phyloP scores from a whole-genome alignment of 2,329 filamentous ascomycete species.

The Fusarium sp. region DNA sequence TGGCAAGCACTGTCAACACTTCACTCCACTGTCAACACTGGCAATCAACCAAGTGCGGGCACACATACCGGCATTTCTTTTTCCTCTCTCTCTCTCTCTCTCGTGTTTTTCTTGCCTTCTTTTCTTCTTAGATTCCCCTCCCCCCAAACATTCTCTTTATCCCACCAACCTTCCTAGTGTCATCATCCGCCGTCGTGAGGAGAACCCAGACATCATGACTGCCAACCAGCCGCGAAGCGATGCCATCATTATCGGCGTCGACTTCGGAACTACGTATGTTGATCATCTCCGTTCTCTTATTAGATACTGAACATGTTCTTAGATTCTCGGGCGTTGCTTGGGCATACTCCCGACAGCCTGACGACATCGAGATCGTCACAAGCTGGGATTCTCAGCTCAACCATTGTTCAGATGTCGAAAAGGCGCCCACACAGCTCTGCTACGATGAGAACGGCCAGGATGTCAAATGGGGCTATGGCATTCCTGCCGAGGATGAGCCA shows the following conservation, averaged over 20 bases:
- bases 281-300: rapidly evolving
- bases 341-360: slow-evolving; percentile 45
- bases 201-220: background rate
- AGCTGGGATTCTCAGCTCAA: slow-evolving; percentile 45
- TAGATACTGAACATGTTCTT: background rate
- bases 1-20: background rate
- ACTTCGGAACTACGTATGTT: slow-evolving; percentile 60
- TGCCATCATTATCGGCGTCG: slow-evolving; percentile 55
- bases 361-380: slow-evolving; percentile 48
- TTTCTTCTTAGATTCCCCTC: background rate
- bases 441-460: background rate
- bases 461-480: slow-evolving; percentile 50
- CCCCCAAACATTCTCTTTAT: background rate
- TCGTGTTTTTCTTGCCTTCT: background rate
- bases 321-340: slow-evolving; percentile 58
- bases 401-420: slow-evolving; percentile 49
- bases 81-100: background rate
- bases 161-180: background rate
- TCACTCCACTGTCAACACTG: background rate
- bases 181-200: background rate
- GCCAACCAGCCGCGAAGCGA: slow-evolving; percentile 2
- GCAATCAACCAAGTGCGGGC: background rate
- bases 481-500: slow-evolving; percentile 40
- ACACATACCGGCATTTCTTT: background rate
- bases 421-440: slow-evolving; percentile 46